Evolutionary conservation across 805 yeast species (phyloP).

Genomic region (Wickerhamomyces chambardii): DNA sequence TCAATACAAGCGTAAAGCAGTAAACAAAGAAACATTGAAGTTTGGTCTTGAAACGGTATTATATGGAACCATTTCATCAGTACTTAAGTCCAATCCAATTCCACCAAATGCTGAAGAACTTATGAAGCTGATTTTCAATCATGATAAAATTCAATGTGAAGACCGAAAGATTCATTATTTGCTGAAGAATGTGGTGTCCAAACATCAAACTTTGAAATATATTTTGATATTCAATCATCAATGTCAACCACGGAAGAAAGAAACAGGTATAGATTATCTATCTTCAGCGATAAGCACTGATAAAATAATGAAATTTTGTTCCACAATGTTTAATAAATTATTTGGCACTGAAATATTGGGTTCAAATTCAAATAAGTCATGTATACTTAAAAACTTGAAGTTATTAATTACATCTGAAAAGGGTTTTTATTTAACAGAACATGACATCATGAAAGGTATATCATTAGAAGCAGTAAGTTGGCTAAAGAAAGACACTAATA

Average conservation of each 20-base stretch:
- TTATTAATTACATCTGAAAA: slow-evolving; percentile 27
- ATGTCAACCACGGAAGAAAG: slow-evolving; percentile 15
- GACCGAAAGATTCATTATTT: too few species aligned
- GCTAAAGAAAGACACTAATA: slow-evolving; percentile 27
- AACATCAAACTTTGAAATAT: slow-evolving; percentile 27
- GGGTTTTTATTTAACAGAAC: slow-evolving; percentile 24
- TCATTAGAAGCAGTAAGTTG: slow-evolving; percentile 40
- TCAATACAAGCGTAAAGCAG: too few species aligned
- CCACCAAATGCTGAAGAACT: slow-evolving; percentile 1
- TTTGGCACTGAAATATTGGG: slow-evolving; percentile 51
- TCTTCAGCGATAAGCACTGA: slow-evolving; percentile 21
- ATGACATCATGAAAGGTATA: slow-evolving; percentile 25
- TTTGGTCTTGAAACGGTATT: slow-evolving; percentile 1
- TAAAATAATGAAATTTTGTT: slow-evolving; percentile 32
- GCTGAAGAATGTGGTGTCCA: slow-evolving; percentile 12
- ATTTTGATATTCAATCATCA: slow-evolving; percentile 25
- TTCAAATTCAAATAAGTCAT: slow-evolving; percentile 32
- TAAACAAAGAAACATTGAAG: too few species aligned
- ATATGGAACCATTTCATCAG: not conserved
- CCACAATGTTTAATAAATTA: slow-evolving; percentile 33
- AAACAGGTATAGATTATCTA: slow-evolving; percentile 15
- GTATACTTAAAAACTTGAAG: slow-evolving; percentile 27
- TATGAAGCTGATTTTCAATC: slow-evolving; percentile 5
- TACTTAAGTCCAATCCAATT: slow-evolving; percentile 9
- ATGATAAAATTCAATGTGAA: slow-evolving; percentile 12